Percentiles rank a stretch among this genome's conserved stretches.
Conservation (phyloP, 2,329 filamentous ascomycete species). For the Ophiostoma sp. region DNA sequence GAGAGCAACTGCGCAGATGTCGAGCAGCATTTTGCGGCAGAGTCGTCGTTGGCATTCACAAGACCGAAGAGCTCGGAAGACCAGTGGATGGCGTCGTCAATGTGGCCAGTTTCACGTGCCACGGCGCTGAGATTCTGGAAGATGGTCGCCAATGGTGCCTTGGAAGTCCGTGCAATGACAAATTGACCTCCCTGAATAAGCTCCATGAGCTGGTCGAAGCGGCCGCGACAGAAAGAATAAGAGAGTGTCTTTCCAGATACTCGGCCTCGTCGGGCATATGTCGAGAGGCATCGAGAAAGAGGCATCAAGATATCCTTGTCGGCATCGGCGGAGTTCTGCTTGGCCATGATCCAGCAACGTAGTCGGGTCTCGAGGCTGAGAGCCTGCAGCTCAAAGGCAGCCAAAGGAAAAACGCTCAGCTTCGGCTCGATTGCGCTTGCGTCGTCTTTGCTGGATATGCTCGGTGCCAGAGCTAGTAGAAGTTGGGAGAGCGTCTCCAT, state of each 20-base stretch:
- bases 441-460: conserved; percentile 65
- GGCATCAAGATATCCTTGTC: conserved; percentile 67
- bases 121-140: conserved; percentile 52
- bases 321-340: conserved; percentile 55
- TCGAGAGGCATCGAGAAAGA: conserved; percentile 61
- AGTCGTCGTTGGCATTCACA: conserved; percentile 44
- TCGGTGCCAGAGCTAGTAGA: conserved; percentile 66
- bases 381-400: conserved; percentile 63
- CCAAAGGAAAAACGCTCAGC: conserved; percentile 56
- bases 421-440: conserved; percentile 52
- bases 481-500: conserved; percentile 66
- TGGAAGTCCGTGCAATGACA: conserved; percentile 41
- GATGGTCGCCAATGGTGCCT: conserved; percentile 48
- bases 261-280: conserved; percentile 57
- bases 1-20: conserved; percentile 57
- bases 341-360: conserved; percentile 63
- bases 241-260: conserved; percentile 36
- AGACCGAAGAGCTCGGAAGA: conserved; percentile 47
- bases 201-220: conserved; percentile 42
- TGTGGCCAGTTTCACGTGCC: conserved; percentile 50
- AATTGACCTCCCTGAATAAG: conserved; percentile 38
- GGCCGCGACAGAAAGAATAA: conserved; percentile 44
- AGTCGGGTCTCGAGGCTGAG: conserved; percentile 62
- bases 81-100: conserved; percentile 58
- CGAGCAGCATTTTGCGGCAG: conserved; percentile 52